Base-by-base conservation (phyloP, 1,139 yeast species). In the Kodamaea derodonti region DNA sequence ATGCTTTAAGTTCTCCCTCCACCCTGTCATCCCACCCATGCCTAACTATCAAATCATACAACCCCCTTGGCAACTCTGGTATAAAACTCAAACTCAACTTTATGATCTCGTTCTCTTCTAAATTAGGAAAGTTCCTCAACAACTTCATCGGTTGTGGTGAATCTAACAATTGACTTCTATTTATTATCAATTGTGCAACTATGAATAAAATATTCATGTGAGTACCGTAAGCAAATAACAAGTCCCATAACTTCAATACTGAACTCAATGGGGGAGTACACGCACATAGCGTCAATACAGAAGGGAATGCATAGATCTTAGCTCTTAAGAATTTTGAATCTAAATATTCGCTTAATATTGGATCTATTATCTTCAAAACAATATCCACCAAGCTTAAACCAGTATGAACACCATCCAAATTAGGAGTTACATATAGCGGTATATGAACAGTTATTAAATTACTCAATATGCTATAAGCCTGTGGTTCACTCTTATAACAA, bases 261-360 rank as follows among this genome's bases (percentile, higher is more conserved):
- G 88, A 85, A 18, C 69, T 63, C 33, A 90, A 62, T 0, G 96
- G 94, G 8, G 95, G 95, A 3, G 95, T 87, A 51, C 95, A 86
- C 4, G 96, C 95, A 38, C 94, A 80, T 32, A 90, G 64, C 0
- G 97, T 88, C 42, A 90, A 63, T 0, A 88, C 86, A 1, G 95
- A 80, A 0, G 97, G 95, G 48, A 88, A 81, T 0, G 95, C 96
- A 56, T 87, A 88, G 24, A 88, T 79, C 51, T 88, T 88, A 0
- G 96, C 90, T 31, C 83, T 79, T 38, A 80, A 56, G 50, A 82
- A 75, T 48, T 82, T 83, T 34, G 82, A 71, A 40, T 72, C 76
- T 31, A 84, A 65, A 46, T 67, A 75, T 27, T 71, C 71, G 52
- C 74, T 80, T 24, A 90, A 66, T 13, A 79, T 78, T 0, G 88